Percentiles rank a stretch among this genome's conserved stretches.
Evolutionary conservation across 345 rosid genomes (phyloP).

Genomic region (Moricandia arvensis): DNA sequence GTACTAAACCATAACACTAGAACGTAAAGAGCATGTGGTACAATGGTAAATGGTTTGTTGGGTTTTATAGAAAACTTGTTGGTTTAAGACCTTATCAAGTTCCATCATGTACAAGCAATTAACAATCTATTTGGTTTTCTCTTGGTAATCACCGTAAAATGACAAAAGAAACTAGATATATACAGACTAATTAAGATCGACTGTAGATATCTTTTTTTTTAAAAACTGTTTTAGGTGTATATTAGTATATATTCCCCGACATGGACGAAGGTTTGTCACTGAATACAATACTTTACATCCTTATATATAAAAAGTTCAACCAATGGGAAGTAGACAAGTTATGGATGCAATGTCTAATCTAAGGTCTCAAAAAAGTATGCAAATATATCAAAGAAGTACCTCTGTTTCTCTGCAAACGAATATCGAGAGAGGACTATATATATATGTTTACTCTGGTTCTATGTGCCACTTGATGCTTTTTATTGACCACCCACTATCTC

Average conservation of each 20-base stretch:
- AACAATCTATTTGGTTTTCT: neutral
- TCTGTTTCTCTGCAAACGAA: conserved; percentile 34
- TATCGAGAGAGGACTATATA: conserved; percentile 21
- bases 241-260: too few species aligned
- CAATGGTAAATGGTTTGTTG: neutral
- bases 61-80: neutral
- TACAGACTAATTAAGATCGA: too few species aligned
- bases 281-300: too few species aligned
- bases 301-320: conserved; percentile 16
- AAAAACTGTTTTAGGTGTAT: too few species aligned
- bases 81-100: neutral
- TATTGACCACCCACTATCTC: conserved; percentile 35
- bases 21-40: neutral
- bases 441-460: conserved; percentile 23
- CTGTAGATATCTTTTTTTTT: too few species aligned
- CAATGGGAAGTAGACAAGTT: conserved; percentile 35
- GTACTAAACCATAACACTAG: neutral
- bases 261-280: too few species aligned
- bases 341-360: conserved; percentile 26
- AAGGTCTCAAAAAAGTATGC: conserved; percentile 17
- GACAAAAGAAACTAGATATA: too few species aligned
- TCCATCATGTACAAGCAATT: neutral
- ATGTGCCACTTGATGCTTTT: conserved; percentile 30
- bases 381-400: conserved; percentile 12
- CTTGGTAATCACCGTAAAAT: neutral